phyloP scores from a whole-genome alignment of 192 early-diverging fungal genomes.

The Podila horticola region DNA sequence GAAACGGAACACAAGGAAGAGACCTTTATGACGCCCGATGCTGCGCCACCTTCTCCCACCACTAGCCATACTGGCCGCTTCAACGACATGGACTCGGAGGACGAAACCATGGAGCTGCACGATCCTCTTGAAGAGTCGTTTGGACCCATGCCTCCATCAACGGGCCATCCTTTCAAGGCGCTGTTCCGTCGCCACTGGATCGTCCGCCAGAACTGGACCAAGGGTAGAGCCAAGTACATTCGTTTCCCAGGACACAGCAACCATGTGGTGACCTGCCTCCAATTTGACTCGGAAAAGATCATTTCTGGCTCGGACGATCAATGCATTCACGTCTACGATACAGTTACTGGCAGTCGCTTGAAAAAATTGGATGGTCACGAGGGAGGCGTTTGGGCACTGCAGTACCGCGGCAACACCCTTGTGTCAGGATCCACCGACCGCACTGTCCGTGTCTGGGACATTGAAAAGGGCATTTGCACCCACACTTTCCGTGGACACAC shows the following conservation, averaged over 20 bases:
- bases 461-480: constrained; percentile 88
- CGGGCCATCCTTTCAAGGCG: constrained; percentile 77
- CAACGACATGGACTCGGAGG: constrained; percentile 40
- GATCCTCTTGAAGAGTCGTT: constrained; percentile 41
- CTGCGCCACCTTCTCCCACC: constrained; percentile 24
- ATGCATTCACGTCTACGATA: constrained; percentile 94
- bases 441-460: constrained; percentile 97
- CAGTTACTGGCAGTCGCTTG: constrained; percentile 77
- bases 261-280: constrained; percentile 94
- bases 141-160: constrained; percentile 44
- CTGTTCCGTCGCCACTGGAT: constrained; percentile 83
- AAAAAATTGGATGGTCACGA: constrained; percentile 86
- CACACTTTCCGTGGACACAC: constrained; percentile 96
- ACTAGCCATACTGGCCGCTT: constrained; percentile 45
- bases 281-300: constrained; percentile 97
- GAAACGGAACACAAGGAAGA: constrained; percentile 54
- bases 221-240: constrained; percentile 76
- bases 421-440: constrained; percentile 96
- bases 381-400: constrained; percentile 98
- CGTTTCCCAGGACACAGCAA: constrained; percentile 85
- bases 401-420: constrained; percentile 88
- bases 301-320: constrained; percentile 94
- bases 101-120: constrained; percentile 29
- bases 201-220: constrained; percentile 87
- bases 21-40: constrained; percentile 37